Evolutionary conservation across 768 basidiomycete species (phyloP), one percentile per base, ranked within the genome.

Genomic region (Kwoniella mangroviensis): DNA sequence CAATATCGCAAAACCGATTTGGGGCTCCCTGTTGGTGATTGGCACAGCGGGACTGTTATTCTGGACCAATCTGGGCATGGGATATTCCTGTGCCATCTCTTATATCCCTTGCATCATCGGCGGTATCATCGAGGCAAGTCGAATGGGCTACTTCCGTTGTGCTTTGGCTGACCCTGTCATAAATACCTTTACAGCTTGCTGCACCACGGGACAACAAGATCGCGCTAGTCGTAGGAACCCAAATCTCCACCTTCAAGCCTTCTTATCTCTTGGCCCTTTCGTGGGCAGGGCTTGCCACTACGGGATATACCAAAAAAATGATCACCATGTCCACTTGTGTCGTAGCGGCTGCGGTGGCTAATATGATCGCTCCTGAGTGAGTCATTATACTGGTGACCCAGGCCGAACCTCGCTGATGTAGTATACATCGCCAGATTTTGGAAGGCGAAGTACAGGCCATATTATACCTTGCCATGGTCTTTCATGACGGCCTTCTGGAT

Each of bases 231-330:
- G 24, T 63, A 4, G 62, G 62, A 4, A 63, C 62, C 15, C 62
- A 63, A 34, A 63, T 63, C 9, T 63, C 62, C 62, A 63, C 49
- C 51, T 63, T 63, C 49, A 53, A 63, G 19, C 62, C 62, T 28
- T 63, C 62, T 2, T 63, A 63, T 24, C 26, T 63, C n/a, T 34
- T 63, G 13, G 62, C 49, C 12, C 51, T 63, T 4, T 52, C 62
- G 13, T 63, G 62, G 62, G 62, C 62, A 2, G 62, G 62, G 6
- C 26, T 52, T 2, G 51, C 62, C 4, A 63, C 62, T 5, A 63
- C 62, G 11, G 62, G 62, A 10, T 63, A 63, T 49, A 63, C 62
- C 49, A 63, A 63, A 21, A 51, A 34, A 22, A 52, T 63, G 62
- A 34, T 52, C 7, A 26, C 51, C 4, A 63, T 63, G 62, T 63